Evolutionary conservation across 2,329 filamentous ascomycete genomes (phyloP).

Genomic region (Hymenoscyphus occultus): DNA sequence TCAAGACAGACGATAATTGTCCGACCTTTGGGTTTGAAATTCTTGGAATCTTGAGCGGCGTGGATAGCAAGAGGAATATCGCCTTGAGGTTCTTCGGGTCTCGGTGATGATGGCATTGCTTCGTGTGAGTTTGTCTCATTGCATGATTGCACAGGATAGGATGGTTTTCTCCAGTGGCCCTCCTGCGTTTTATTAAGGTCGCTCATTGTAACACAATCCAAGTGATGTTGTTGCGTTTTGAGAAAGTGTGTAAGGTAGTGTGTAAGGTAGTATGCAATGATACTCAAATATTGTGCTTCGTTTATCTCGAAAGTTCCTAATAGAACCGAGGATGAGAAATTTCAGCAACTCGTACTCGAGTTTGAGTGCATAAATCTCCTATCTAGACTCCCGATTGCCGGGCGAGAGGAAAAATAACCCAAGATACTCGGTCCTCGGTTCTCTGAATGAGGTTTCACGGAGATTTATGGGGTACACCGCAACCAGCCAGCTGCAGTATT

Average conservation of each 20-base stretch:
- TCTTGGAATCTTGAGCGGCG: slow-evolving; percentile 20
- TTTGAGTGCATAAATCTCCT: no score
- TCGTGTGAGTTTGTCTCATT: slow-evolving; percentile 11
- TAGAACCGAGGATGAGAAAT: not conserved
- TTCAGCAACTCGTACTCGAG: not conserved
- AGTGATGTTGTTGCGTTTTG: not conserved
- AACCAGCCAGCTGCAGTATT: not conserved
- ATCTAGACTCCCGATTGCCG: not conserved
- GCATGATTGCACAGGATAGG: slow-evolving; percentile 24
- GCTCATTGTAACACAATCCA: slow-evolving; percentile 11
- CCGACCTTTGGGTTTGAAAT: slow-evolving; percentile 11
- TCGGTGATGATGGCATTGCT: slow-evolving; percentile 11
- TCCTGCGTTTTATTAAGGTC: slow-evolving; percentile 6
- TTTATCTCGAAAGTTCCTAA: not conserved
- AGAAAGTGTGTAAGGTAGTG: not conserved
- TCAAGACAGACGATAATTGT: slow-evolving; percentile 43
- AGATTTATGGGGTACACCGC: not conserved
- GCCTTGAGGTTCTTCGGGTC: slow-evolving; percentile 11
- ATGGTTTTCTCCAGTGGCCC: slow-evolving; percentile 18
- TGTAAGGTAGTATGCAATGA: not conserved
- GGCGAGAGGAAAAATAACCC: not conserved
- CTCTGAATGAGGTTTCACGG: not conserved
- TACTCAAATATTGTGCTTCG: not conserved
- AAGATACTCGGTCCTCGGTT: not conserved
- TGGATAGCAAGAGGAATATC: slow-evolving; percentile 20